Evolutionary conservation across 208 protist species (phyloP), one percentile per base, ranked within the genome.

Genomic region (Leishmania guyanensis): DNA sequence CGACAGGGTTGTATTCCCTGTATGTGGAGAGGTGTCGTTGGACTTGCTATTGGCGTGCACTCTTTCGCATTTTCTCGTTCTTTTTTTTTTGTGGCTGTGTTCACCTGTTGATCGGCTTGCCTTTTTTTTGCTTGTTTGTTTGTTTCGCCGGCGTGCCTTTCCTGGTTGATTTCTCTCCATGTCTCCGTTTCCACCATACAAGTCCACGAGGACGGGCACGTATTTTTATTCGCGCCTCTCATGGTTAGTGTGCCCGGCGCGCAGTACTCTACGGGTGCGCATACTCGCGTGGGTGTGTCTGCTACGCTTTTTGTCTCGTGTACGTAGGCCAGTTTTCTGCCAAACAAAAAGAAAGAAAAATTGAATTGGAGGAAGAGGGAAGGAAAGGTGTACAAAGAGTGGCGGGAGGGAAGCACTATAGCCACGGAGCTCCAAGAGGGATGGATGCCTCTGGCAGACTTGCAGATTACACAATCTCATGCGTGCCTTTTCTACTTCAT

Each of bases 111-210:
- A 50, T 48, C 14, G 29, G 26, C 29, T 6, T 65, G 22, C 9
- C 26, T 71, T 54, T 33, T 39, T 71, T 75, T 65, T 53, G 29
- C 64, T 71, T 54, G 58, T 73, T 56, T 46, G 43, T 46, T 56
- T 60, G 10, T 43, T 76, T 65, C 78, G 51, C 56, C 65, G 12
- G 29, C 50, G 51, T 73, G 77, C 72, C 22, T 78, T 12, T 64
- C 56, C 62, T 3, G 8, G 26, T 17, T 78, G 12, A 20, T 65
- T 65, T 78, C 9, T 77, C 36, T 58, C 43, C 54, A 10, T 46
- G 33, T 70, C n/a, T 51, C 2, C 5, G 36, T 22, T 22, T 33
- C n/a, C 17, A 33, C 58, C 14, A 26, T 48, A 78, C 54, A 33
- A 4, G 20, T 36, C 22, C 74, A 65, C 74, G 29, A 33, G n/a